phyloP scores from a whole-genome alignment of 495 filamentous ascomycete species.

The Penicillium fimorum region DNA sequence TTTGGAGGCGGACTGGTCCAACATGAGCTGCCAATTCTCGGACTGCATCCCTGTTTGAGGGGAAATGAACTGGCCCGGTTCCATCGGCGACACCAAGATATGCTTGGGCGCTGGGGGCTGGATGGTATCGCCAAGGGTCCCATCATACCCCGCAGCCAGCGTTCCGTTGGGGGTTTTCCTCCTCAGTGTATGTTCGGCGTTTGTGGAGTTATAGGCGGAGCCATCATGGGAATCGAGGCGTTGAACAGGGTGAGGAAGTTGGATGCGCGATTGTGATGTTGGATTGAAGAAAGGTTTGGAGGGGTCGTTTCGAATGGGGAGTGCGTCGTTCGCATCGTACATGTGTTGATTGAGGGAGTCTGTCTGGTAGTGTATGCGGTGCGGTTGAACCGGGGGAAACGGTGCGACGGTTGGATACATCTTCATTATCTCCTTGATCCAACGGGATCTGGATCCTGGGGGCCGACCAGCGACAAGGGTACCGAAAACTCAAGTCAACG shows the following conservation, averaged over 20 bases:
- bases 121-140: conserved; percentile 68
- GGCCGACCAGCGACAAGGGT: conserved; percentile 4
- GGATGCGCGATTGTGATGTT: conserved; percentile 34
- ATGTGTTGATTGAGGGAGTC: conserved; percentile 26
- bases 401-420: conserved; percentile 50
- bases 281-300: conserved; percentile 30
- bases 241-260: conserved; percentile 47
- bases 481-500: conserved; percentile 25
- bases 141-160: conserved; percentile 91
- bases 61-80: conserved; percentile 36
- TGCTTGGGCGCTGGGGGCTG: conserved; percentile 77
- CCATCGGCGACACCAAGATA: conserved; percentile 71
- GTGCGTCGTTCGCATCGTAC: conserved; percentile 35
- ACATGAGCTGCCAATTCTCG: conserved; percentile 32
- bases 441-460: conserved; percentile 8
- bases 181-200: conserved; percentile 74
- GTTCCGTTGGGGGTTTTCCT: conserved; percentile 95
- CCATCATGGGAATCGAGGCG: conserved; percentile 34
- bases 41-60: conserved; percentile 29
- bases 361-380: conserved; percentile 39
- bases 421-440: conserved; percentile 19
- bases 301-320: conserved; percentile 30
- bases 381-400: conserved; percentile 46
- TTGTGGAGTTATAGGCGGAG: conserved; percentile 23
- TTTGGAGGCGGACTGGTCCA: conserved; percentile 32